A percentile compares a stretch with the other conserved stretches of the same genome.
These are phyloP conservation scores for Cladophialophora exuberans DNA, from an alignment of 2,329 filamentous ascomycete genomes.

Conservation along the genomic window DNA sequence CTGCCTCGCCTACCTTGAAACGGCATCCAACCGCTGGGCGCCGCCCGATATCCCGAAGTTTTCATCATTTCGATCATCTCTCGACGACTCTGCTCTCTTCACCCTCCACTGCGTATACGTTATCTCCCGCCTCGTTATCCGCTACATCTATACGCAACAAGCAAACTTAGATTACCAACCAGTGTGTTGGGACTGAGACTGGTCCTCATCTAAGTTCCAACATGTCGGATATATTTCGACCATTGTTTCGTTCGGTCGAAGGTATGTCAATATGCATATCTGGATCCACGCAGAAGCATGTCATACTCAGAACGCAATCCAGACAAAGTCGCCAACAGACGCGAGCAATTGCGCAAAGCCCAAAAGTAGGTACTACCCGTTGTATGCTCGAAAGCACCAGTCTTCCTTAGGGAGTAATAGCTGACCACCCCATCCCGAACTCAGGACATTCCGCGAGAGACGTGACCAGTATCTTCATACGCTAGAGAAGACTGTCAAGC, in stretches of 20 bases:
- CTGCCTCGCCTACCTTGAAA: background rate
- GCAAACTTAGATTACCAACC: background rate
- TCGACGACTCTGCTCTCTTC: no score
- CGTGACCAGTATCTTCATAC: slow-evolving; percentile 23
- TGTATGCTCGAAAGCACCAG: background rate
- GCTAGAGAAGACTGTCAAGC: slow-evolving; percentile 16
- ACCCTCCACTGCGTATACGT: no score
- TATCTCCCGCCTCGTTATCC: background rate
- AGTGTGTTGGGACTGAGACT: no score
- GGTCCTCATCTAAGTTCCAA: no score
- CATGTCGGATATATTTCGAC: slow-evolving; percentile 25
- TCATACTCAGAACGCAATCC: background rate
- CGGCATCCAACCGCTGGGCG: slow-evolving; percentile 5
- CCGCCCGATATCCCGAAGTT: no score
- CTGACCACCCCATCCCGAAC: background rate
- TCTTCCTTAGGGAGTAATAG: background rate
- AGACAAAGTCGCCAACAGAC: slow-evolving; percentile 33
- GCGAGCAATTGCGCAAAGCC: slow-evolving; percentile 43
- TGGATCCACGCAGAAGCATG: background rate
- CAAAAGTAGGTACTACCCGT: slow-evolving; percentile 35
- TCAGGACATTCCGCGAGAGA: slow-evolving; percentile 23
- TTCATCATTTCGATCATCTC: no score
- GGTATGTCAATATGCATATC: slow-evolving; percentile 12
- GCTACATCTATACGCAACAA: background rate
- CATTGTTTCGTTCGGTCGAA: slow-evolving; percentile 17